These are phyloP conservation scores for Globisporangium polare DNA, from an alignment of 352 stramenopile genomes.

Conservation along the genomic window DNA sequence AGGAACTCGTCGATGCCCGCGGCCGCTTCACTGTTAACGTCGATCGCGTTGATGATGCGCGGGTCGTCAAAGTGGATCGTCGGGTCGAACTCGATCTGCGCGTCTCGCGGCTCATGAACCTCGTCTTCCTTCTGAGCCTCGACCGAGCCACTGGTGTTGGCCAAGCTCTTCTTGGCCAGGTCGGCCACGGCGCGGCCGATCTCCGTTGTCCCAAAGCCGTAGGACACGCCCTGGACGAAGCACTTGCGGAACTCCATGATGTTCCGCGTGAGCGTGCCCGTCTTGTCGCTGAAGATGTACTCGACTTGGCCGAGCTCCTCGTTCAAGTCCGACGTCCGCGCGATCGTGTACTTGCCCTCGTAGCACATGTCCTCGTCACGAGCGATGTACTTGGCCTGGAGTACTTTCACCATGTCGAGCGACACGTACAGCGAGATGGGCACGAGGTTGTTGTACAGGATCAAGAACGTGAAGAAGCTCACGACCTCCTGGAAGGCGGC, in stretches of 20 bases:
- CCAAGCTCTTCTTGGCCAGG: constrained; percentile 25
- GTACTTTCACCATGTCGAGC: constrained; percentile 92
- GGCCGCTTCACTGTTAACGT: constrained; percentile 19
- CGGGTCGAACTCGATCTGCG: constrained; percentile 59
- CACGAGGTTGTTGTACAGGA: constrained; percentile 96
- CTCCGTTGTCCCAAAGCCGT: constrained; percentile 80
- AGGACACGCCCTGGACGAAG: constrained; percentile 77
- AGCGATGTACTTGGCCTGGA: constrained; percentile 70
- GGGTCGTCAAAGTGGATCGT: constrained; percentile 72
- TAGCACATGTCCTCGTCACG: constrained; percentile 78
- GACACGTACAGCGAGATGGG: constrained; percentile 97
- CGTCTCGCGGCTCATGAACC: constrained; percentile 37
- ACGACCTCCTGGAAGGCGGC: constrained; percentile 42
- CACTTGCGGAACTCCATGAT: constrained; percentile 97
- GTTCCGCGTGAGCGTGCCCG: constrained; percentile 98
- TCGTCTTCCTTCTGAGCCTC: constrained; percentile 15
- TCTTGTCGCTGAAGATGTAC: constrained; percentile 99
- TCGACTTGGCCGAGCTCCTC: constrained; percentile 94
- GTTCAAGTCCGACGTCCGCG: constrained; percentile 87
- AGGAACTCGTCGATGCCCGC: constrained; percentile 63
- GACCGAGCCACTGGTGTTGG: not conserved
- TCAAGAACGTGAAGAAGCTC: constrained; percentile 93
- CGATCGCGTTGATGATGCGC: constrained; percentile 43
- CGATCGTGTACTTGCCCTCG: constrained; percentile 77
- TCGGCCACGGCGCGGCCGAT: constrained; percentile 61